Evolutionary conservation across 2,329 filamentous ascomycete species (phyloP), one percentile per base, ranked within the genome.

Genomic region (Colletotrichum tanaceti): DNA sequence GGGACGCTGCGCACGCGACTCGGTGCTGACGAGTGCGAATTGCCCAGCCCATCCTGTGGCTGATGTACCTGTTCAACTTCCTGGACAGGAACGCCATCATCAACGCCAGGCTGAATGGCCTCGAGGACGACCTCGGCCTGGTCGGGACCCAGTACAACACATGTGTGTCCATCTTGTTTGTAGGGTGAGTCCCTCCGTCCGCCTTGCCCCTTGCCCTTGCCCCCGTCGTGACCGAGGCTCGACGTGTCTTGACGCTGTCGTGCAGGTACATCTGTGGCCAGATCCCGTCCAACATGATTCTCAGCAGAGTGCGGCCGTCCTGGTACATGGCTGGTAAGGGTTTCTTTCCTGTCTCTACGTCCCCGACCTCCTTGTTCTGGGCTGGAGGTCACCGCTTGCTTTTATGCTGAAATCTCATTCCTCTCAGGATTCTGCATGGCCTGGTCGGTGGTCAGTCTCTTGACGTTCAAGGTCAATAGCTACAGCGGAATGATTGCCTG

Each of bases 81-180:
- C 74, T 84, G 18, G 84, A 86, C 71, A 77, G 83, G 16, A 86
- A 85, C 63, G 85, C 88, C 53, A 87, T 89, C 72, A 86, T 87
- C 3, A 84, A 86, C 24, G 87, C 87, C 7, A 79, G 82, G 35
- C 73, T 89, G 38, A 83, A 86, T 64, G 84, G 83, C 39, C 75
- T 89, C 4, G 83, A 86, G 58, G 78, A 82, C 5, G 84, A 89
- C 53, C 76, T 89, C 10, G 76, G 79, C 4, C 76, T 89, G 54
- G 76, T 75, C 1, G 82, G 81, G 84, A 64, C 65, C 18, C 60
- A 78, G 63, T 77, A 77, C 65, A 74, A 76, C 54, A 77, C 75
- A 10, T 73, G 74, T 50, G 75, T 78, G n/a, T 79, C 76, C 0
- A 75, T 79, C 38, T 73, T 78, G 0, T 78, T 77, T 24, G 75